Base-by-base conservation (phyloP, 2,329 filamentous ascomycete species). In the Colletotrichum lupini region DNA sequence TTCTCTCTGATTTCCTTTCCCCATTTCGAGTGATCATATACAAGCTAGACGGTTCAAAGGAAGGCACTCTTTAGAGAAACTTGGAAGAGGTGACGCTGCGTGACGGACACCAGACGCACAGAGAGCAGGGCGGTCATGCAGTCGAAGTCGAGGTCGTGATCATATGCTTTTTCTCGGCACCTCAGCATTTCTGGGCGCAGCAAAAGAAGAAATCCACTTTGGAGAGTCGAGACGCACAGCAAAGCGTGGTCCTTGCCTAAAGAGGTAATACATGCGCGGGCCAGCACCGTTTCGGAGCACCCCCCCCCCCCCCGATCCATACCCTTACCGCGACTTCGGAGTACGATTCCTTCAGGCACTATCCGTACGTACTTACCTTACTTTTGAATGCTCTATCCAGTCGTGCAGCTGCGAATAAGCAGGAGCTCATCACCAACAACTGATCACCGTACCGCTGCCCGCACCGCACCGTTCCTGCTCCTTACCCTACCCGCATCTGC, bases 231-330 rank as follows among this genome's bases (percentile, higher is more conserved):
- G 32, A 35, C 28, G 42, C 30, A 59, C 26, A 28, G 32, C 19
- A 49, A 8, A 49, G 58, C 57, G 66, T 72, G 5, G n/a, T 42
- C 53, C 52, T 64, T 72, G 24, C 66, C 70, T 35, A 35, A 64
- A 72, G 26, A 59, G 67, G 71, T 56, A 73, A 67, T 55, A 22
- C 67, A 72, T 72, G 71, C 71, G 71, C 42, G 61, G 56, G 42
- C 67, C 61, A 67, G 60, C 30, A 49, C 67, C 49, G 67, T 73
- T 73, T 73, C 71, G 60, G 67, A 64, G 35, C 52, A 58, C 12
- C 59, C 59, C 46, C 12, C 59, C 59, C 12, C 59, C 59, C 46
- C 59, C 66, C 59, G 59, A 70, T 37, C 28, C 66, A 53, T 55
- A 64, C 53, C 16, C 26, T 35, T 28, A 58, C 19, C 22, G 28